Base-by-base conservation (phyloP, 2,329 filamentous ascomycete species). In the Xylaria sp. region DNA sequence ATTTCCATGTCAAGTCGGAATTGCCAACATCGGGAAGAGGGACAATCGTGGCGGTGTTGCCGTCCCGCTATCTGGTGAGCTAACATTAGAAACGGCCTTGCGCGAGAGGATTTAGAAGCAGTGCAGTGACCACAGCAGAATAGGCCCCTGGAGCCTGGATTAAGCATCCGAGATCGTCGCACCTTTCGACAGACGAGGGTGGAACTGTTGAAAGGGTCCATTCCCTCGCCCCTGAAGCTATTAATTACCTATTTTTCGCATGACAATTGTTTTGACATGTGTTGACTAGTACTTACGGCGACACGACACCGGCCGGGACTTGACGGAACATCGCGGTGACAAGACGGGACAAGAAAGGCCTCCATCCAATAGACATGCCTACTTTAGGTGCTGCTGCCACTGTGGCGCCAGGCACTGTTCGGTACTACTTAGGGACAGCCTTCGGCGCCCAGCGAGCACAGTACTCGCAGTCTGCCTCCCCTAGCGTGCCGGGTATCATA, bases 1-100 rank as follows among this genome's bases (percentile, higher is more conserved):
- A 49, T 57, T 48, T 62, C 25, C 23, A 44, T 58, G 40, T 35
- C 43, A 55, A 58, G 52, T 23, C 35, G 55, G 35, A 17, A 54
- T 49, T 40, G 35, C 29, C 59, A 48, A 53, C 38, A 43, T 38
- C 37, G 38, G 40, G 46, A 60, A 54, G 57, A 56, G 46, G 51
- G 60, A 29, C 27, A 60, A 54, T 64, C 54, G 64, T 62, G 66
- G 65, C 67, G 67, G 64, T 69, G 66, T 66, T 56, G 62, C 67
- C 67, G 66, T 70, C 57, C 43, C 31, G 46, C 35, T 43, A 21
- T 41, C 62, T 47, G 49, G 46, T 61, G 64, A 68, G 62, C 69
- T 71, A 70, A 65, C 68, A 72, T 71, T 71, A 70, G 70, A 71
- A 72, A 37, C 64, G 58, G 54, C 54, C 41, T 46, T 65, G 58